Base-by-base conservation (phyloP, 2,329 filamentous ascomycete species). In the Colletotrichum sp. region DNA sequence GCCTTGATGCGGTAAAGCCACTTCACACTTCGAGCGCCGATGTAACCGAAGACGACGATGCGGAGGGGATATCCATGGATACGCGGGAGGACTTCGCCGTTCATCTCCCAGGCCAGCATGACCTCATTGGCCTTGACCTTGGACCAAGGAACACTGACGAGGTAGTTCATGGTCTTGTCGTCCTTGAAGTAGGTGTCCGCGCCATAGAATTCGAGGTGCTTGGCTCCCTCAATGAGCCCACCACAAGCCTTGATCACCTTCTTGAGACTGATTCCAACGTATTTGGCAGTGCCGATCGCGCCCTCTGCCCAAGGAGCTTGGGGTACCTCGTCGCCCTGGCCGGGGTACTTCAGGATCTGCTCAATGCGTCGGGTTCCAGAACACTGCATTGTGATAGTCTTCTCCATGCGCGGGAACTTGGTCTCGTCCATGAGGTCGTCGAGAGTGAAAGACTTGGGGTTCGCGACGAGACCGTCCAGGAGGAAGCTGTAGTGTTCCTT, bases 151-250 rank as follows among this genome's bases (percentile, higher is more conserved):
- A 94, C 91, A 16, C 88, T 91, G 64, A 94, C 92, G 24, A 90
- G 86, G 78, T 94, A 95, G 82, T 95, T 95, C 84, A 90, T 90
- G 0, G 89, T 87, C 60, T 93, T 84, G 18, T 89, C 87, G 66
- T 92, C 90, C 82, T 95, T 95, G 86, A 95, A 93, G 79, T 95
- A 95, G 0, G 92, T 94, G 73, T 95, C 94, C 1, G 91, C 93
- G 0, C 93, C 93, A 73, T 91, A 92, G 65, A 95, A 89, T 78
- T 95, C 93, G 15, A 95, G 82, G 77, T 95, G 92, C 73, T 91
- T 89, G 1, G 87, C 91, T 3, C 86, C 84, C 13, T 85, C 84
- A 1, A 81, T 77, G 3, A 94, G 83, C 0, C 93, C 93, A 4
- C 93, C 93, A 75, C 93, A 95, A 74, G 91, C 84, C 78, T 94